Evolutionary conservation across 257 asterid species (phyloP), one percentile per base, ranked within the genome.

Genomic region (Solanum virginianum): DNA sequence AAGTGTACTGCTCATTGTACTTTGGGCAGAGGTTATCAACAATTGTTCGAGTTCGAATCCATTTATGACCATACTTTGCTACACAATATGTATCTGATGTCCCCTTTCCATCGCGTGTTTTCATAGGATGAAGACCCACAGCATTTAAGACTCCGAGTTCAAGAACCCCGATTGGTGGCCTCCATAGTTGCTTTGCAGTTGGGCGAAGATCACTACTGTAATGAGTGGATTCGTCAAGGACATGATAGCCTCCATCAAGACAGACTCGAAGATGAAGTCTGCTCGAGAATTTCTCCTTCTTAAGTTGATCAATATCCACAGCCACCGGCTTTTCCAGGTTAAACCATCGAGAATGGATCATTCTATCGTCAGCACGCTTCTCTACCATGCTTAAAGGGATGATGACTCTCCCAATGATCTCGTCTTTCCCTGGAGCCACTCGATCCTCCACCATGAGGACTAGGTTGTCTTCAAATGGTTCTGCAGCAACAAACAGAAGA

Each of bases 241-340:
- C 99, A 71, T 96, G 99, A 89, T 94, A 96, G 84, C 98, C 98
- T 81, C 98, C 98, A 9, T 96, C 99, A 65, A 96, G 89, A 85
- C 97, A 95, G 88, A 92, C 92, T n/a, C 98, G 87, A 45, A 95
- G 88, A 84, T 95, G 99, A 84, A 95, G 95, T 87, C 90, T 87
- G 84, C 98, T 93, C 0, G 98, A 90, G 87, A 94, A 95, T 60
- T 92, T 95, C 16, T 93, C 99, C 83, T 93, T 93, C 91, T 93
- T 93, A 14, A 93, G 90, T 85, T 93, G 99, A 89, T 95, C 99
- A 29, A 92, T 95, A 85, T 92, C 99, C 87, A 93, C 91, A 5
- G 83, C 79, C 43, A 94, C 97, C 0, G 95, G 98, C 90, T 92
- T 92, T 80, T 95, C 99, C 47, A 95, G 88, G 91, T 92, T 92